These are phyloP conservation scores for Besnoitia besnoiti DNA, from an alignment of 169 alveolate species.

Conservation along the genomic window DNA sequence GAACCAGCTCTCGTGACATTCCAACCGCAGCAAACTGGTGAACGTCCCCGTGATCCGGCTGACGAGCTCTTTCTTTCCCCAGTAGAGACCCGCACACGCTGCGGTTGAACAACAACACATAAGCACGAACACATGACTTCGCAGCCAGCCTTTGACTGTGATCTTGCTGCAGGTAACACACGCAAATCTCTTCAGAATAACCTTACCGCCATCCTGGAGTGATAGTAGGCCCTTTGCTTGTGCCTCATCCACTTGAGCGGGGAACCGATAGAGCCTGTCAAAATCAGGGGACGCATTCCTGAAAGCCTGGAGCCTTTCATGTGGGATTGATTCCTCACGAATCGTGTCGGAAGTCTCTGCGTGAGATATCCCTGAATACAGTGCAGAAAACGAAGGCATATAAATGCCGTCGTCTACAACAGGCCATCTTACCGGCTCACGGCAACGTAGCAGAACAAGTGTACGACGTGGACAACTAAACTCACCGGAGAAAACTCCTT, in stretches of 20 bases:
- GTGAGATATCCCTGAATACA: background rate
- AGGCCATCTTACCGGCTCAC: too few species aligned
- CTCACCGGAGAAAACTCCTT: background rate
- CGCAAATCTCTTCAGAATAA: background rate
- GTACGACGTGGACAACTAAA: background rate
- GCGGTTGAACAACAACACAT: background rate
- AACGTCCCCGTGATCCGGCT: background rate
- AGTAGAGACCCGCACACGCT: conserved; percentile 30
- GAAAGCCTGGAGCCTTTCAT: background rate
- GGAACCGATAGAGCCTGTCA: background rate
- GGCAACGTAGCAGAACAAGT: background rate
- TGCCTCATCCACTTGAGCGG: background rate
- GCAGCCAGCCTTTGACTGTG: background rate
- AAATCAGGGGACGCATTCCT: background rate
- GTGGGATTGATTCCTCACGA: background rate
- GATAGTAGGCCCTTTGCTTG: background rate
- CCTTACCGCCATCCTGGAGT: conserved; percentile 42
- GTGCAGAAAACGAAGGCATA: too few species aligned
- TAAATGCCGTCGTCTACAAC: too few species aligned
- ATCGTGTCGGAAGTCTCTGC: background rate
- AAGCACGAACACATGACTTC: background rate
- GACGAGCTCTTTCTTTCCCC: conserved; percentile 49
- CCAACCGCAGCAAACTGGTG: background rate
- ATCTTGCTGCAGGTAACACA: background rate
- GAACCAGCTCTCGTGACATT: background rate